Conservation (phyloP, 768 basidiomycete species). For the Xanthoconium purpureum region DNA sequence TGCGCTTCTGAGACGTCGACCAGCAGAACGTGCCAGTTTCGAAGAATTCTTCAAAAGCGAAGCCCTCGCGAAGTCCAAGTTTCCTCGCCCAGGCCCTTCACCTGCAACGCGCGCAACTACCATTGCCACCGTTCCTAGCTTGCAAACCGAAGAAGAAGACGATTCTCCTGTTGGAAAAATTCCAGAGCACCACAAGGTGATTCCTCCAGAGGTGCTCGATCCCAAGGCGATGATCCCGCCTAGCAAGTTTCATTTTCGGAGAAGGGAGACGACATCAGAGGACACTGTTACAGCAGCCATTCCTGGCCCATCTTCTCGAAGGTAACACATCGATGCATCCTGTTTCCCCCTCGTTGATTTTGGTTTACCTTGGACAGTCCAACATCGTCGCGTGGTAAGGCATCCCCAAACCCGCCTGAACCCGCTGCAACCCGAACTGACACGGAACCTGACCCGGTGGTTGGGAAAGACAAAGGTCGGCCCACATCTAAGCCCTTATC, state of each 20-base stretch:
- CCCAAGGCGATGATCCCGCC: conserved; percentile 80
- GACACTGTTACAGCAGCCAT: conserved; percentile 2
- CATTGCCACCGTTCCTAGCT: conserved; percentile 11
- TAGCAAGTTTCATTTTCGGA: conserved; percentile 71
- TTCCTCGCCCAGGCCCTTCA: conserved; percentile 48
- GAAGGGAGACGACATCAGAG: conserved; percentile 29
- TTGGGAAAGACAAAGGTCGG: conserved; percentile 15
- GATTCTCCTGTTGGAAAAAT: conserved; percentile 40
- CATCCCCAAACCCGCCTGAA: conserved; percentile 9
- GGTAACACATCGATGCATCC: conserved; percentile 12
- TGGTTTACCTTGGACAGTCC: conserved; percentile 9
- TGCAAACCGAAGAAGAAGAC: conserved; percentile 32
- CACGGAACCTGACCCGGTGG: conserved; percentile 5
- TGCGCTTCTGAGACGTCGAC: conserved; percentile 76
- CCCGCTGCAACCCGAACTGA: conserved; percentile 13
- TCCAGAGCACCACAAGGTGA: conserved; percentile 70
- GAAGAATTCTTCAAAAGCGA: conserved; percentile 88
- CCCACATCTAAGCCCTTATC: conserved; percentile 32
- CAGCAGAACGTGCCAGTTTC: conserved; percentile 81
- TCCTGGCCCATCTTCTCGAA: conserved; percentile 14
- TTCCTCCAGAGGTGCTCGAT: conserved; percentile 78
- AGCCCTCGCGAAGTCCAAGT: conserved; percentile 75
- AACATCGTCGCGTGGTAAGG: conserved; percentile 18
- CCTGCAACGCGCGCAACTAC: conserved; percentile 8
- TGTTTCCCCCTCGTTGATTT: not conserved